Conservation (phyloP, 2,329 filamentous ascomycete species). For the Botrytis porri region DNA sequence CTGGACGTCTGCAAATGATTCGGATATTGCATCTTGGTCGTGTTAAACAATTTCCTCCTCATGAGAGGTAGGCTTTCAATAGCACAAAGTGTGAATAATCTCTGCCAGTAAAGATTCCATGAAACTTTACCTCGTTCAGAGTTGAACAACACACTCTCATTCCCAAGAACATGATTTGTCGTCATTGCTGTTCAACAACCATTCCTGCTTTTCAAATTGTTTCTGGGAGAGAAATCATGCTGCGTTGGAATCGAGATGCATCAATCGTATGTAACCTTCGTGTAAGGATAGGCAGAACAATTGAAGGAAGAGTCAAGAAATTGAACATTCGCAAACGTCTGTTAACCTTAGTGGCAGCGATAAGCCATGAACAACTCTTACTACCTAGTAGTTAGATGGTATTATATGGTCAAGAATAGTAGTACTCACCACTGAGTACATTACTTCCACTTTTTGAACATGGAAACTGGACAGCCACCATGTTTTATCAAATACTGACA, state of each 20-base stretch:
- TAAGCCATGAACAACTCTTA: neutral
- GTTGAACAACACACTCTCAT: neutral
- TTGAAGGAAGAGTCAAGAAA: neutral
- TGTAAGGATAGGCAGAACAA: neutral
- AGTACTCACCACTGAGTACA: neutral
- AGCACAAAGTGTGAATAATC: neutral
- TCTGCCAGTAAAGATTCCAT: neutral
- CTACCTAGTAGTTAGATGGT: neutral
- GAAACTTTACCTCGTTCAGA: neutral
- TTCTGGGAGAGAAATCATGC: neutral
- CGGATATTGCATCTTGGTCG: neutral
- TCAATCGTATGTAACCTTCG: neutral
- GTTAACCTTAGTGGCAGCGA: neutral
- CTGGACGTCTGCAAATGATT: neutral
- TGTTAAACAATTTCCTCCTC: neutral
- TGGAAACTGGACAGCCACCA: neutral
- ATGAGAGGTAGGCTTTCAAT: neutral
- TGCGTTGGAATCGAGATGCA: neutral
- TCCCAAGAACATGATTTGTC: neutral
- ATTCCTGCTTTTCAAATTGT: neutral
- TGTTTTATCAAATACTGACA: neutral
- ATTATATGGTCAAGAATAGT: neutral
- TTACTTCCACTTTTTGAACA: neutral
- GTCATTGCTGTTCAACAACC: neutral
- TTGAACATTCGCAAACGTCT: neutral